Conservation (phyloP, 495 filamentous ascomycete genomes). For the Trichoderma asperelloides region DNA sequence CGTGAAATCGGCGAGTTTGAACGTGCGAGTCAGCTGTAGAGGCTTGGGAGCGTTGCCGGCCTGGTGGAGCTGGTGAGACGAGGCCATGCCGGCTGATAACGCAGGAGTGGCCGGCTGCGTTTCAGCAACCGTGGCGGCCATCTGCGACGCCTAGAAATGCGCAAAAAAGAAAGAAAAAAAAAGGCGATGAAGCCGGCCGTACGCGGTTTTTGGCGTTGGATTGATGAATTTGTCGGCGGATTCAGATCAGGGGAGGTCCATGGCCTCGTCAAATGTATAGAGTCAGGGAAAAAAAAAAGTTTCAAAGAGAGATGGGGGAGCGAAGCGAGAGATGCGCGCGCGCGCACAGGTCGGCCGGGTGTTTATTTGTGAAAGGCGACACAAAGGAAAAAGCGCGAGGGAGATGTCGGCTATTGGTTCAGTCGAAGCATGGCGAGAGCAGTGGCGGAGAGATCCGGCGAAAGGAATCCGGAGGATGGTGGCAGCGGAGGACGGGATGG, state of each 20-base stretch:
- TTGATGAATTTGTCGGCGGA: background rate
- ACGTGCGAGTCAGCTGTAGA: constrained; percentile 17
- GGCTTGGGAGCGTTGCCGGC: constrained; percentile 14
- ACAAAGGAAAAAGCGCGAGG: constrained; percentile 1
- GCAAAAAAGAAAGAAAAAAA: background rate
- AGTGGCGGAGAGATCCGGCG: background rate
- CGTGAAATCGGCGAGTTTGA: constrained; percentile 62
- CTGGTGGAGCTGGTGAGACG: constrained; percentile 18
- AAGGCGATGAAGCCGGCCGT: background rate
- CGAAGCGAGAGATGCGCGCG: background rate
- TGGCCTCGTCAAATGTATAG: background rate
- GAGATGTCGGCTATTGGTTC: background rate
- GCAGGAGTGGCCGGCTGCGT: background rate
- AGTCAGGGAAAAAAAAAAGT: background rate
- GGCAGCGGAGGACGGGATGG: background rate
- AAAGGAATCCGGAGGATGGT: background rate
- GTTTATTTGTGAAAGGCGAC: background rate
- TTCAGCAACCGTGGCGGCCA: constrained; percentile 21
- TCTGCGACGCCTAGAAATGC: background rate
- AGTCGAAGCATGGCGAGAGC: background rate
- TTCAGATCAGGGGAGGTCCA: background rate
- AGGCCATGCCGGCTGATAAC: background rate
- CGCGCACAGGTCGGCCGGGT: background rate
- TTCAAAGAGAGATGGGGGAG: background rate
- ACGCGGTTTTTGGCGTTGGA: background rate